A percentile compares a stretch with the other conserved stretches of the same genome.
Conservation (phyloP, 2,329 filamentous ascomycete species). For the Talaromyces sp. region DNA sequence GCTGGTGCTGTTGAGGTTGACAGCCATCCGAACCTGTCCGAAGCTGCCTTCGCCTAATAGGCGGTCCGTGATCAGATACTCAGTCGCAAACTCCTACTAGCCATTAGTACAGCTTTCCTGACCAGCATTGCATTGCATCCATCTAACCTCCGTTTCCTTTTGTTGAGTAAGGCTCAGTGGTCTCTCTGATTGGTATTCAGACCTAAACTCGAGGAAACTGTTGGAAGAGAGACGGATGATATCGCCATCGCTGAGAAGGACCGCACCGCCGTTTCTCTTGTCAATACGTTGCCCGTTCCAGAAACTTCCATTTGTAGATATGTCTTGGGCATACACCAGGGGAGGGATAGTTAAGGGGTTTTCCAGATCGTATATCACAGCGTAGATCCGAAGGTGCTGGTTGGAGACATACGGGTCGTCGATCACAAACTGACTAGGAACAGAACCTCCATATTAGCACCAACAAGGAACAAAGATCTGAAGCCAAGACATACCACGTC, state of each 20-base stretch:
- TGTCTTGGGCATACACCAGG: constrained; percentile 41
- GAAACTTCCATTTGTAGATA: constrained; percentile 38
- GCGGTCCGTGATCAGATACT: constrained; percentile 35
- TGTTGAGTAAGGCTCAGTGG: constrained; percentile 22
- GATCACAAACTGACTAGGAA: constrained; percentile 31
- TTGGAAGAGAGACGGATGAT: constrained; percentile 26
- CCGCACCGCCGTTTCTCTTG: constrained; percentile 26
- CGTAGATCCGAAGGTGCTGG: constrained; percentile 41
- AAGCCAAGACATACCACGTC: constrained; percentile 25
- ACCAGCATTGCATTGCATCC: background rate
- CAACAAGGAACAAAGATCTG: background rate
- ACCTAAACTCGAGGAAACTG: constrained; percentile 21
- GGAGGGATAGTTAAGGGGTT: constrained; percentile 33
- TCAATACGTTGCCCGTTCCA: constrained; percentile 37
- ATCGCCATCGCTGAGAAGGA: constrained; percentile 38
- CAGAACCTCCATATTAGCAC: background rate
- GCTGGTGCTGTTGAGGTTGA: constrained; percentile 25
- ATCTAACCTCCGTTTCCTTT: constrained; percentile 31
- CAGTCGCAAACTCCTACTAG: background rate
- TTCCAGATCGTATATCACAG: constrained; percentile 38
- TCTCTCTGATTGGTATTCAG: constrained; percentile 6
- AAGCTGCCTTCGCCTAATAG: constrained; percentile 40
- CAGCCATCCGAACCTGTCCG: constrained; percentile 42
- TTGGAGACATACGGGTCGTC: constrained; percentile 35
- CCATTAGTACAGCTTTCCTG: background rate